A percentile compares a stretch with the other conserved stretches of the same genome.
Evolutionary conservation across 2,329 filamentous ascomycete genomes (phyloP).

Genomic region (Chaetomiaceae sp.): DNA sequence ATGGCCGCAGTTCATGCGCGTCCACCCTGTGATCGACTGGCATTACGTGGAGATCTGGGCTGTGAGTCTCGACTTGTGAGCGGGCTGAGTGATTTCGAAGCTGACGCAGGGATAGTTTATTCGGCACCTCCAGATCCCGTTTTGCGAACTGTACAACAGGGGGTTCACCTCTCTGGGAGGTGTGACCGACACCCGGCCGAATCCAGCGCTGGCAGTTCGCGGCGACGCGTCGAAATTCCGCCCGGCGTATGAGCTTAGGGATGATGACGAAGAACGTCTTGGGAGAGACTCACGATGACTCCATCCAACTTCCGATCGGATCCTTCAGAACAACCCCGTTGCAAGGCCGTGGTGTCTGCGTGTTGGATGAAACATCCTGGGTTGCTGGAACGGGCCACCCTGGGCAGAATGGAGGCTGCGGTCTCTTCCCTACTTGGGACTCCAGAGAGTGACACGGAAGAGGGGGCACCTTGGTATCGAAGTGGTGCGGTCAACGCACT

Average conservation of each 20-base stretch:
- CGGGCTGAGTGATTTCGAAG: too few species aligned
- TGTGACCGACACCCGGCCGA: slow-evolving; percentile 81
- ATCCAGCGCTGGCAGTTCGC: slow-evolving; percentile 59
- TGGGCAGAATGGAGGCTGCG: too few species aligned
- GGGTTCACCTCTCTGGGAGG: slow-evolving; percentile 94
- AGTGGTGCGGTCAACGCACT: not conserved
- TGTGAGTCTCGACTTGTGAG: too few species aligned
- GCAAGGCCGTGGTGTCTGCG: too few species aligned
- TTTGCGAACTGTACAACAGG: slow-evolving; percentile 78
- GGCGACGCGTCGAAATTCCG: slow-evolving; percentile 45
- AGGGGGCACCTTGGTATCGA: not conserved
- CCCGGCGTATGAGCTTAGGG: slow-evolving; percentile 70
- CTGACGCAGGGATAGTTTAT: slow-evolving; percentile 58
- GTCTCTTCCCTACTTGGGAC: too few species aligned
- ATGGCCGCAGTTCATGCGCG: slow-evolving; percentile 88
- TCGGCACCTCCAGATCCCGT: slow-evolving; percentile 70
- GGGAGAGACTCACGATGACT: slow-evolving; percentile 58
- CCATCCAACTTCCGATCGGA: too few species aligned
- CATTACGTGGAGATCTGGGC: slow-evolving; percentile 93
- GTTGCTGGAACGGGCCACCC: too few species aligned
- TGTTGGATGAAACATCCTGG: too few species aligned
- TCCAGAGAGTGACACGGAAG: not conserved
- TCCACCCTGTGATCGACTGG: slow-evolving; percentile 97
- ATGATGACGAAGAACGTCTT: slow-evolving; percentile 73
- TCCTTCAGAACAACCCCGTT: too few species aligned